Base-by-base conservation (phyloP, 2,329 filamentous ascomycete genomes). In the Colletotrichum coccodes region DNA sequence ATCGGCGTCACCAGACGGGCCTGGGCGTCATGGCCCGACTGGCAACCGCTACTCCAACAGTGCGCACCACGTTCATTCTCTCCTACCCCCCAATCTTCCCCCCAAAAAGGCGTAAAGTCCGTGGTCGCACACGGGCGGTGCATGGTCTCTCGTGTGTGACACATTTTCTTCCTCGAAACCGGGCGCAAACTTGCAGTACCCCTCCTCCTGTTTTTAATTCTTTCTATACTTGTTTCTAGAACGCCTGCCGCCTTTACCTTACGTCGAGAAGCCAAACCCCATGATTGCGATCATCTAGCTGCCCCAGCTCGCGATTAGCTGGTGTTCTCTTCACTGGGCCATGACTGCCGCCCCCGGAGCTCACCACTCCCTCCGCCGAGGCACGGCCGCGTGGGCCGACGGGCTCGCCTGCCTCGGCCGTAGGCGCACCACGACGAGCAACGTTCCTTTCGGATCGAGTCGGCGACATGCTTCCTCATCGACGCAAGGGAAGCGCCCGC, bases 401-500 rank as follows among this genome's bases (percentile, higher is more conserved):
- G 66, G 62, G 49, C 62, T 60, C 56, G 56, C 47, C 54, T 57
- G 47, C 66, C 61, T 69, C 66, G 66, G 61, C 50, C 36, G 66
- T 26, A 54, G 53, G 28, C 40, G 44, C 50, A 49, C 57, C 57
- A 57, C 72, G 26, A 57, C 54, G 30, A 34, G 42, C 72, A 68
- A 73, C 74, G 72, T 73, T 74, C 72, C 54, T 26, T 60, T 34
- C 21, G 44, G 49, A 32, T 14, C 38, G 38, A 26, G 30, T 40
- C 72, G 75, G 46, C 72, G 71, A 47, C 70, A 78, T 75, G 74
- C 63, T 62, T 83, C 82, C 40, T 76, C 63, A 60, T 83, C 77
- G 30, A 83, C 77, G 23, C 72, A 76, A 68, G 71, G 74, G 26
- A 73, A 75, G 53, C 76, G 83, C 72, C 83, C 84, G 32, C 80